These are phyloP conservation scores for Penicillium daleae DNA, from an alignment of 495 filamentous ascomycete genomes.

Conservation along the genomic window DNA sequence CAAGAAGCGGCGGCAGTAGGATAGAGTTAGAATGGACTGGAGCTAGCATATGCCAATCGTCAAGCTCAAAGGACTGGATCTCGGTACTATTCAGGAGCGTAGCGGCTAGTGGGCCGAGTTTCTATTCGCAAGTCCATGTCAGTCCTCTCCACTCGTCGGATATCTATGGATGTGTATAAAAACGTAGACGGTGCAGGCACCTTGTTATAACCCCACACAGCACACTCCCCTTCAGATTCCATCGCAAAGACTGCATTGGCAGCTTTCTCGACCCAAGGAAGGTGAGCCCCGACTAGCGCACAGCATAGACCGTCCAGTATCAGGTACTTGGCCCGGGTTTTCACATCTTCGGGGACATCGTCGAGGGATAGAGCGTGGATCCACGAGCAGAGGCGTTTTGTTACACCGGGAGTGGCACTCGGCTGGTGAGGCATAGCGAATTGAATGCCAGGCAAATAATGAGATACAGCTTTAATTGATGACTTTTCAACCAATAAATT, in stretches of 20 bases:
- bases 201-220: slow-evolving; percentile 37
- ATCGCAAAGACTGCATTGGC: slow-evolving; percentile 36
- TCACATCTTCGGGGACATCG: slow-evolving; percentile 15
- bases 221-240: slow-evolving; percentile 42
- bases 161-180: neutral
- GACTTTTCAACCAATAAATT: neutral
- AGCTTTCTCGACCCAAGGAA: slow-evolving; percentile 46
- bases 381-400: slow-evolving; percentile 19
- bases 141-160: neutral
- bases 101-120: slow-evolving; percentile 36
- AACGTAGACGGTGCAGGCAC: slow-evolving; percentile 9
- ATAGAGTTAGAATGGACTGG: slow-evolving; percentile 41
- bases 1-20: slow-evolving; percentile 46
- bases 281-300: slow-evolving; percentile 43
- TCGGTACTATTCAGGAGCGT: slow-evolving; percentile 47
- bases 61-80: slow-evolving; percentile 48
- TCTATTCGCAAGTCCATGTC: slow-evolving; percentile 1
- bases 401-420: slow-evolving; percentile 5
- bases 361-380: slow-evolving; percentile 12
- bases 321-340: slow-evolving; percentile 43
- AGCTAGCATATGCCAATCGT: slow-evolving; percentile 46
- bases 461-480: neutral
- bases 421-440: slow-evolving; percentile 5
- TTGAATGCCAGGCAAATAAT: neutral
- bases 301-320: slow-evolving; percentile 51